Base-by-base conservation (phyloP, 2,329 filamentous ascomycete genomes). In the Macrophomina tecta region DNA sequence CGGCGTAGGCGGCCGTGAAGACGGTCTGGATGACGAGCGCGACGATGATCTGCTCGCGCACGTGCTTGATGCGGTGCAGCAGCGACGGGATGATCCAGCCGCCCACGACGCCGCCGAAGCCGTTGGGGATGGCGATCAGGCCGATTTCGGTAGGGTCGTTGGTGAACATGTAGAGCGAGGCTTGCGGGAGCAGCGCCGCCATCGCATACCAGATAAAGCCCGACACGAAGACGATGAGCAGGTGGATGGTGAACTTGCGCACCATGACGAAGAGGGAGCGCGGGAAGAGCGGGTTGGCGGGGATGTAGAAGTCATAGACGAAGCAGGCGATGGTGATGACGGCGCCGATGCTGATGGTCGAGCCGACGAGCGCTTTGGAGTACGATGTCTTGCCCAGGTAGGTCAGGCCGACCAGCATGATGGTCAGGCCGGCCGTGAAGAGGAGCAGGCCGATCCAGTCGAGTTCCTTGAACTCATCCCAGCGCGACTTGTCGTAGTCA, bases 401-500 rank as follows among this genome's bases (percentile, higher is more conserved):
- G 30, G 80, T 82, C 64, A 84, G 74, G 5, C 82, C 82, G 69
- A 84, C 80, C 8, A 84, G 73, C 65, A 84, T 79, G 0, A 84
- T 73, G 5, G 79, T 80, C 2, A 83, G 78, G 4, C 82, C 81
- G 5, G 77, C 77, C 8, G 79, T 80, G 75, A 80, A 84, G 46
- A 84, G 75, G 69, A 82, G 77, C 45, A 82, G 79, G 3, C 82
- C 82, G 42, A 81, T 58, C 70, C 81, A 84, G 70, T 84, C 85
- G 12, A 86, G 76, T 14, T 71, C 72, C 64, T 73, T 75, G 53
- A 77, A 69, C 52, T 76, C 65, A 38, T 72, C 73, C 67, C 77
- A 69, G 30, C 73, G 74, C 4, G 70, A 72, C 64, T 73, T 73
- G n/a, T 68, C 68, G 42, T 56, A 65, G 65, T 71, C 71, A 2